Conservation (phyloP, 2,329 filamentous ascomycete genomes). For the Neonectria sp. region DNA sequence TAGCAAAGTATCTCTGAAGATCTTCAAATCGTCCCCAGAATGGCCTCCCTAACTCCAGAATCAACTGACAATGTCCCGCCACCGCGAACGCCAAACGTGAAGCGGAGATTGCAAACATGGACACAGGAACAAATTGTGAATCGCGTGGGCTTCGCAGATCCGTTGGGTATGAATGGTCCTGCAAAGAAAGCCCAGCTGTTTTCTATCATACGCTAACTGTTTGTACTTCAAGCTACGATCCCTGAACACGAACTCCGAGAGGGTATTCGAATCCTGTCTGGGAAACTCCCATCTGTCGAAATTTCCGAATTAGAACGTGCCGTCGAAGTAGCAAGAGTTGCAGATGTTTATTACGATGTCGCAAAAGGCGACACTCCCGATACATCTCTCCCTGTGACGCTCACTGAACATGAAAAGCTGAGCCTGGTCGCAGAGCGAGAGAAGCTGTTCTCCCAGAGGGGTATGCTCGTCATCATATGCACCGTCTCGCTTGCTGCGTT, state of each 20-base stretch:
- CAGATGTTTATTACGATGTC: neutral
- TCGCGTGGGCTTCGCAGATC: neutral
- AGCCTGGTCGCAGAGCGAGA: neutral
- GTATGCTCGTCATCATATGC: slow-evolving; percentile 38
- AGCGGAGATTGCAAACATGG: neutral
- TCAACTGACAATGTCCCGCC: no score
- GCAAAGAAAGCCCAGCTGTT: no score
- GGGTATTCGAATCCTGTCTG: neutral
- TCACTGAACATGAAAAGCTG: neutral
- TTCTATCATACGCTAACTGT: neutral
- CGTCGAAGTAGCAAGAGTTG: neutral
- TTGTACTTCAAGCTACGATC: neutral
- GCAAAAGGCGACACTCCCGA: neutral
- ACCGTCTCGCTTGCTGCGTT: slow-evolving; percentile 60
- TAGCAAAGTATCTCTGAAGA: no score
- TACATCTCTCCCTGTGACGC: neutral
- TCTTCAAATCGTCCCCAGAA: no score
- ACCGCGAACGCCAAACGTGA: no score
- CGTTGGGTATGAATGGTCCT: neutral
- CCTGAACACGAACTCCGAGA: neutral
- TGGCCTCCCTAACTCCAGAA: no score
- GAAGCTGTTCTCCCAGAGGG: slow-evolving; percentile 26
- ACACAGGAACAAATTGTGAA: neutral
- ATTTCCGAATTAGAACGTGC: neutral
- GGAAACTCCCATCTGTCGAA: neutral